phyloP scores from a whole-genome alignment of 352 stramenopile genomes.

The Globisporangium apiculatum region DNA sequence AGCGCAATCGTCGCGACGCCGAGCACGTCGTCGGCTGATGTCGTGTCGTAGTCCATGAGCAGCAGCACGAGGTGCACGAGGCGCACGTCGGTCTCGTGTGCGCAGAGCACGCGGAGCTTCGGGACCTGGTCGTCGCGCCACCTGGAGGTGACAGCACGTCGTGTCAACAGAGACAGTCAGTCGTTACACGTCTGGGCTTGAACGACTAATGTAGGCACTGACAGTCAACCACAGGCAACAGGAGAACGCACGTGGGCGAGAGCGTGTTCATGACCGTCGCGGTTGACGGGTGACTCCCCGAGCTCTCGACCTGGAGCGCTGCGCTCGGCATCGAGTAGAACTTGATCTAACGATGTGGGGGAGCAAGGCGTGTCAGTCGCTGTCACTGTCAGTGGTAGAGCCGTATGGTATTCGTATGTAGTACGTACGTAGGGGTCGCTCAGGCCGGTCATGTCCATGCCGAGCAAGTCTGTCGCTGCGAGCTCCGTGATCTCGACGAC shows the following conservation, averaged over 20 bases:
- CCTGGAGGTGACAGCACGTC: constrained; percentile 12
- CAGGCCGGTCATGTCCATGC: constrained; percentile 68
- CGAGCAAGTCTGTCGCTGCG: constrained; percentile 43
- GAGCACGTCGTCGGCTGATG: constrained; percentile 63
- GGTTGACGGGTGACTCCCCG: constrained; percentile 44
- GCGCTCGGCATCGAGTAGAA: constrained; percentile 60
- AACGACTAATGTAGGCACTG: too few species aligned
- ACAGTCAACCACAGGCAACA: too few species aligned
- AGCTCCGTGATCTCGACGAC: constrained; percentile 60
- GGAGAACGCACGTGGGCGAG: constrained; percentile 36
- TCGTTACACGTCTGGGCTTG: too few species aligned
- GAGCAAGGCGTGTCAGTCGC: constrained; percentile 1
- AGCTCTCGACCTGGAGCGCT: constrained; percentile 40
- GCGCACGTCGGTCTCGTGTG: constrained; percentile 43
- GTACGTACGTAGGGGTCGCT: constrained; percentile 70
- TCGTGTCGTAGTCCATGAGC: constrained; percentile 80
- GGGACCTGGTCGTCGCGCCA: constrained; percentile 64
- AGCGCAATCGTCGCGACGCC: constrained; percentile 54
- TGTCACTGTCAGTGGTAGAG: neutral
- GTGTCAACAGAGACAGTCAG: neutral
- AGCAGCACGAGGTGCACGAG: constrained; percentile 65
- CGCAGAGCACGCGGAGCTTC: constrained; percentile 44
- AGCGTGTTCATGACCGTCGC: constrained; percentile 59
- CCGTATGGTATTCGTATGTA: neutral
- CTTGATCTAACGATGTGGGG: constrained; percentile 34